Evolutionary conservation across 305 asterid species (phyloP), one percentile per base, ranked within the genome.

Genomic region (Fraxinus ornus): DNA sequence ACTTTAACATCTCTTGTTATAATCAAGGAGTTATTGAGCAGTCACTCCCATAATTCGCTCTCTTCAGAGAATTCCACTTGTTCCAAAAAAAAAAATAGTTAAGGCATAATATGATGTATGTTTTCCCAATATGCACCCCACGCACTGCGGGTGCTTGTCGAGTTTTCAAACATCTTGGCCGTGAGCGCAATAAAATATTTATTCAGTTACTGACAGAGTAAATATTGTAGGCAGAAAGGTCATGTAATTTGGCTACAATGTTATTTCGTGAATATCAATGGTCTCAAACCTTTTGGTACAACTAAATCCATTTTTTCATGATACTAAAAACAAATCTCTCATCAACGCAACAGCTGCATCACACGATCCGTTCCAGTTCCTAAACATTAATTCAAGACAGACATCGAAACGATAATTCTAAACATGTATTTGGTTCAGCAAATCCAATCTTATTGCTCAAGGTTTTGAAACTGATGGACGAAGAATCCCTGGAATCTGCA

Each of bases 401-500:
- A 49, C 76, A 8, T 28, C 57, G 36, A 32, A 26, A 37, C 39
- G 7, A 79, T 64, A 47, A 32, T 37, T n/a, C 19, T n/a, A 22
- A 49, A 13, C 77, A 60, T 77, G 49, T 12, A 80, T 75, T 12
- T 52, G 28, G 74, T 78, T 47, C 86, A 75, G 21, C 71, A 66
- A 32, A 22, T 10, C 47, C 76, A 73, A 21, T 71, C 77, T 52
- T 30, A 52, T 30, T 64, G 68, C 76, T 71, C 73, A 68, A 79
- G 84, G 75, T 76, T 88, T 79, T 76, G 85, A 66, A 78, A 83
- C 76, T 21, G 88, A 83, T 72, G 91, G 86, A 64, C 92, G 85
- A 15, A 66, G 87, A 78, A 92, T 72, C 74, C 95, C 97, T 4
- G 97, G 97, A 79, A 94, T 94, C 98, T 94, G 95, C 91, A 89